Conservation (phyloP, 805 yeast species). For the Pichia nakasei region DNA sequence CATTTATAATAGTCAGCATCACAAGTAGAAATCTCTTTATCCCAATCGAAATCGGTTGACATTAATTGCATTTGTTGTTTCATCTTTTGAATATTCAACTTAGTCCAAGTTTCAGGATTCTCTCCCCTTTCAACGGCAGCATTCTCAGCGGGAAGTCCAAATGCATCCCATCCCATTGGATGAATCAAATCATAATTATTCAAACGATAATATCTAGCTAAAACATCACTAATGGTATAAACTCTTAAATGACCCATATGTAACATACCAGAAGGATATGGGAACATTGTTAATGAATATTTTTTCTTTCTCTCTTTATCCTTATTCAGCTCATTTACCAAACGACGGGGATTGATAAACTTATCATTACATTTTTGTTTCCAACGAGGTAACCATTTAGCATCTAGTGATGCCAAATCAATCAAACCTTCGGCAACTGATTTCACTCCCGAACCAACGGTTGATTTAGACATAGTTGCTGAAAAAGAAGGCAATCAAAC, state of each 20-base stretch:
- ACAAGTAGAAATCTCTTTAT: slow-evolving; percentile 79
- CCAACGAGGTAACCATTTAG: slow-evolving; percentile 50
- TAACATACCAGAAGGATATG: slow-evolving; percentile 88
- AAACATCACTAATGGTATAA: slow-evolving; percentile 79
- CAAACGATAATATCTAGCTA: slow-evolving; percentile 70
- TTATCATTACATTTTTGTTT: slow-evolving; percentile 17
- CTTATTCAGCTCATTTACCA: slow-evolving; percentile 9
- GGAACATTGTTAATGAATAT: slow-evolving; percentile 82
- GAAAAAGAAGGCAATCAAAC: no score
- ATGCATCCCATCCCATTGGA: slow-evolving; percentile 99
- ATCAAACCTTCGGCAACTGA: slow-evolving; percentile 9
- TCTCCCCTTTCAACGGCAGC: slow-evolving; percentile 87
- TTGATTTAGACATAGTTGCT: background rate
- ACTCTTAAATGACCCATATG: slow-evolving; percentile 95
- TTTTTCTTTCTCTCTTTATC: slow-evolving; percentile 24
- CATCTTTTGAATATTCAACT: slow-evolving; percentile 73
- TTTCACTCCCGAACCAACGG: background rate
- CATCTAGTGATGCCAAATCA: slow-evolving; percentile 31
- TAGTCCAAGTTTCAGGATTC: slow-evolving; percentile 80
- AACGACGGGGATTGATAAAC: slow-evolving; percentile 25
- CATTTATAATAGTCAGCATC: slow-evolving; percentile 81
- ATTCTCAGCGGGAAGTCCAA: slow-evolving; percentile 96
- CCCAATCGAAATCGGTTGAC: slow-evolving; percentile 92
- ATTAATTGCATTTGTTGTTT: slow-evolving; percentile 68
- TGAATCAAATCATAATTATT: slow-evolving; percentile 75